Evolutionary conservation across 2,329 filamentous ascomycete genomes (phyloP).

Genomic region (Colletotrichum endophyticum): DNA sequence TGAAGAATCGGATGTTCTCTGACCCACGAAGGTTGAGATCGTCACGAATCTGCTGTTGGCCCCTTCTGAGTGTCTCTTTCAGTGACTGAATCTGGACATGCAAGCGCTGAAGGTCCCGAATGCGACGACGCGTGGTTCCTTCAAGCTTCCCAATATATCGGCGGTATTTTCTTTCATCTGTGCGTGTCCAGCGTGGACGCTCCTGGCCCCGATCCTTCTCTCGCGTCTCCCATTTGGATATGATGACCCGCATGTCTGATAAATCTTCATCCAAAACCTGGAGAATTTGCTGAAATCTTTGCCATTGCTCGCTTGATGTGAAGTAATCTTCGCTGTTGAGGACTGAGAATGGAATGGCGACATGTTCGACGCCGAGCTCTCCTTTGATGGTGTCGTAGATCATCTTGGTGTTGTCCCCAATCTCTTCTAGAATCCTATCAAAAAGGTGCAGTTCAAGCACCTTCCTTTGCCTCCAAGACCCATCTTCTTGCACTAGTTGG

Average conservation of each 20-base stretch:
- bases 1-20: constrained; percentile 35
- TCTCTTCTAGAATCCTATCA: background rate
- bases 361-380: background rate
- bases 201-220: constrained; percentile 29
- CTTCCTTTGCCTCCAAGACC: background rate
- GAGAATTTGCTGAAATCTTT: background rate
- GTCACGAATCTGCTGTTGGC: constrained; percentile 1
- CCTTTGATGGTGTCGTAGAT: background rate
- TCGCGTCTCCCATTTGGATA: constrained; percentile 26
- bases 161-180: constrained; percentile 34
- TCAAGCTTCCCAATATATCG: background rate
- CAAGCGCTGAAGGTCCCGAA: background rate
- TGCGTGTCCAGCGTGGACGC: constrained; percentile 33
- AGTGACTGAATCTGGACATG: background rate
- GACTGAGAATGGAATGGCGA: background rate
- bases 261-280: background rate
- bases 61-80: background rate
- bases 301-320: background rate
- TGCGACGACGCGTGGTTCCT: background rate
- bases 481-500: background rate
- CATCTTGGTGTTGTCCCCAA: background rate
- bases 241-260: background rate
- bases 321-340: background rate
- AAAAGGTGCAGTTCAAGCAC: background rate
- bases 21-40: constrained; percentile 19